Percentiles rank a stretch among this genome's conserved stretches.
phyloP scores from a whole-genome alignment of 139 green algal genomes.

The Tetradesmus lagerheimii region DNA sequence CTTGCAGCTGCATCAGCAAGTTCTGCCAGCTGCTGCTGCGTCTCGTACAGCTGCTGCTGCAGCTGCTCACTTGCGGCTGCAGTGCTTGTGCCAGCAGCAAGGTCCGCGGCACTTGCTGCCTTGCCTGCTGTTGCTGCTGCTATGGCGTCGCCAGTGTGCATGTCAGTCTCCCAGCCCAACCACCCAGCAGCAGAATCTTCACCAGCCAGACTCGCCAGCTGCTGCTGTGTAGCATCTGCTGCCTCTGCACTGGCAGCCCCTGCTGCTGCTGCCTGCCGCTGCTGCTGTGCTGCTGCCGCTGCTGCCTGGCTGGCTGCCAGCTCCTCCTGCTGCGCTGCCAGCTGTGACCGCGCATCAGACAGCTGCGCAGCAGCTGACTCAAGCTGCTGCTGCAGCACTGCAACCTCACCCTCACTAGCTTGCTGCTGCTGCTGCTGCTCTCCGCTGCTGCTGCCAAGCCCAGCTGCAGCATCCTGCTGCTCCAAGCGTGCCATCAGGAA shows the following conservation, averaged over 20 bases:
- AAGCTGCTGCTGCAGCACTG: not conserved
- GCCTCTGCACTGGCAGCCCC: not conserved
- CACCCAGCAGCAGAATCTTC: not conserved
- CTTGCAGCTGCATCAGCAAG: not conserved
- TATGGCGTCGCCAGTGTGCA: not conserved
- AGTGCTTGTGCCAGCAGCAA: not conserved
- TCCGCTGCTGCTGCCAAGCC: not conserved
- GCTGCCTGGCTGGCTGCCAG: not conserved
- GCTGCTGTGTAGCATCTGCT: not conserved
- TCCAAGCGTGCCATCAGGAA: constrained; percentile 37
- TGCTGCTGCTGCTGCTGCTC: constrained; percentile 24
- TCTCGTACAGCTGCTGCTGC: constrained; percentile 22
- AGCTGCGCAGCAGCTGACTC: not conserved
- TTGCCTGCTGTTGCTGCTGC: not conserved
- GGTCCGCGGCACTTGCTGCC: not conserved
- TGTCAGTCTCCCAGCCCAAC: not conserved
- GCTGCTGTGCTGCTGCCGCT: constrained; percentile 18
- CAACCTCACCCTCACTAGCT: not conserved
- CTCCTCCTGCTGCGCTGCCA: constrained; percentile 23
- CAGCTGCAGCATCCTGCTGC: not conserved
- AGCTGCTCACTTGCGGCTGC: not conserved
- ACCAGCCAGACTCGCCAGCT: not conserved
- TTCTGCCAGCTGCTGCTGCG: constrained; percentile 23
- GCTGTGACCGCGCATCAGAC: not conserved
- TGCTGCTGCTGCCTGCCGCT: not conserved